Percentiles rank a stretch among this genome's conserved stretches.
Evolutionary conservation across 108 stramenopile genomes (phyloP).

Genomic region (Parietichytrium sp.): DNA sequence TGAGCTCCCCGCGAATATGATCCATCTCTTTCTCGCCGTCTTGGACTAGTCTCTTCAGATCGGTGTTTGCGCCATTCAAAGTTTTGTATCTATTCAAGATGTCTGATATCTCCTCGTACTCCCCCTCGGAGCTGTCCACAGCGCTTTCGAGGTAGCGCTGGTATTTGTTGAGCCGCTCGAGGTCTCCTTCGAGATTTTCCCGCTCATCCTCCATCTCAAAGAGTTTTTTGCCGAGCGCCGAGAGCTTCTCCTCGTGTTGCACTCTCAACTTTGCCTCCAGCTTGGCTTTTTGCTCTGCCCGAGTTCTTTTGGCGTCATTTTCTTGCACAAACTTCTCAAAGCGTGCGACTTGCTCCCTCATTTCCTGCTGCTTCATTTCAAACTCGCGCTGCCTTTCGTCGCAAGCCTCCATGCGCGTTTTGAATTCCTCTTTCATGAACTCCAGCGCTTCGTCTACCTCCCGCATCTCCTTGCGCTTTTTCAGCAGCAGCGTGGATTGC

Average conservation of each 20-base stretch:
- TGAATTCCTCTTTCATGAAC: slow-evolving; percentile 64
- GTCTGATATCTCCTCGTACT: slow-evolving; percentile 53
- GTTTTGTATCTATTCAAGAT: slow-evolving; percentile 54
- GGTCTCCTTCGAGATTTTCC: slow-evolving; percentile 41
- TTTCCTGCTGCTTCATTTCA: slow-evolving; percentile 60
- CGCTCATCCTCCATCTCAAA: slow-evolving; percentile 46
- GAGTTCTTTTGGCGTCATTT: slow-evolving; percentile 61
- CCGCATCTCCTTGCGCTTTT: slow-evolving; percentile 67
- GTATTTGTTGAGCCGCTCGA: slow-evolving; percentile 49
- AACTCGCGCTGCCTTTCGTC: slow-evolving; percentile 51
- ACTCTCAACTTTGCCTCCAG: slow-evolving; percentile 51
- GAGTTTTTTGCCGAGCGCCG: slow-evolving; percentile 3
- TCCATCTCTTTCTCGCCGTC: slow-evolving; percentile 49
- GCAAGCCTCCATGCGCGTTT: slow-evolving; percentile 53
- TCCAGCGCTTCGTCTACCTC: slow-evolving; percentile 64
- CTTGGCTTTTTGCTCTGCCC: slow-evolving; percentile 64
- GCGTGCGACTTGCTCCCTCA: slow-evolving; percentile 61
- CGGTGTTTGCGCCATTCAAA: slow-evolving; percentile 54
- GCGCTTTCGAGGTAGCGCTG: slow-evolving; percentile 54
- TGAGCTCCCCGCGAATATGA: slow-evolving; percentile 48
- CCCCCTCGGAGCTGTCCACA: slow-evolving; percentile 53
- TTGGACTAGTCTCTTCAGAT: slow-evolving; percentile 53
- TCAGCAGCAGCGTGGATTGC: slow-evolving; percentile 62
- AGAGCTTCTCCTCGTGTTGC: slow-evolving; percentile 47
- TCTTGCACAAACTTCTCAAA: slow-evolving; percentile 70